Base-by-base conservation (phyloP, 2,329 filamentous ascomycete genomes). In the Fusarium duplospermum region DNA sequence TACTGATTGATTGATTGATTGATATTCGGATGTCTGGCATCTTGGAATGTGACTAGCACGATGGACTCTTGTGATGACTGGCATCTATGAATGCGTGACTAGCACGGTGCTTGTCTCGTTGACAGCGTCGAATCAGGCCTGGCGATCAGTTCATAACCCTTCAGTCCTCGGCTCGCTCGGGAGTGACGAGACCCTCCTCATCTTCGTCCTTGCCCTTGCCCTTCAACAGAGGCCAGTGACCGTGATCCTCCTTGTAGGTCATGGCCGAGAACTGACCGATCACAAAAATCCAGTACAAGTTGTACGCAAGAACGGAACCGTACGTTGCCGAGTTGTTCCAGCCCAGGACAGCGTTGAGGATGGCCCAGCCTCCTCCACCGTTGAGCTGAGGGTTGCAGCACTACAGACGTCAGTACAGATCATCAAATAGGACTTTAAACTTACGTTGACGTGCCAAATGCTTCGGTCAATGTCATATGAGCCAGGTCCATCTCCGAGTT, bases 291-390 rank as follows among this genome's bases (percentile, higher is more conserved):
- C 94, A 98, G 86, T 97, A 97, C 13, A 96, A 63, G 80, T 96
- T 97, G 84, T 97, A 97, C 3, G 93, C 91, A 67, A 97, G 90
- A 71, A 97, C 93, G 2, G 93, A 95, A 57, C 94, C 94, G 77
- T 96, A 95, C 1, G 94, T 97, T 5, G 93, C 95, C 18, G 93
- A 94, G 84, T 97, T 97, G 72, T 91, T 89, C 95, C 95, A 98
- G 65, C 95, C 94, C 8, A 97, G 87, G 47, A 97, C 87, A 67
- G 93, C 91, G 78, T 97, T 96, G 87, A 97, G 94, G 74, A 97
- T 91, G 64, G 93, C 94, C 94, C 94, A 97, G 52, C 93, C 93
- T 40, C 92, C 91, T 57, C 92, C 92, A 31, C 93, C 92, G 71
- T 94, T 91, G 42, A 92, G 83, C 62, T 90, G 84, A 0, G 94